Evolutionary conservation across 2,329 filamentous ascomycete genomes (phyloP), one percentile per base, ranked within the genome.

Genomic region (Tolypocladium ophioglossoides): DNA sequence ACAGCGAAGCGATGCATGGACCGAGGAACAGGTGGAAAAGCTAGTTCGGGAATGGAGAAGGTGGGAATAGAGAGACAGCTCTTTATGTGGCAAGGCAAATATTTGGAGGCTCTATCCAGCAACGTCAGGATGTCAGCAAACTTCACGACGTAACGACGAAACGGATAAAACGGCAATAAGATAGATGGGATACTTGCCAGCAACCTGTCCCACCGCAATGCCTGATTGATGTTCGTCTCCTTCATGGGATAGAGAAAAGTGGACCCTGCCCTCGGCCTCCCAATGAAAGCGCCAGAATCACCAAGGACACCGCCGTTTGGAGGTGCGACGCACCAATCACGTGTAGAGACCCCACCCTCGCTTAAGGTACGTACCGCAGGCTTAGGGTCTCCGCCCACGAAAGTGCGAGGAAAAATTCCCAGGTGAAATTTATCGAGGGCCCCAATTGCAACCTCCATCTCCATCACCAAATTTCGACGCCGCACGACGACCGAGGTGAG

Each of bases 31-130:
- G 62, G 69, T 70, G 54, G 75, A 74, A 49, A 73, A 74, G 57
- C 67, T 83, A 53, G 69, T 80, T 52, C 70, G 74, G 50, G 79
- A 86, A 60, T 82, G 83, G 75, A 75, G 73, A 63, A 75, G 72
- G 56, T 79, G 78, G 82, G 67, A 84, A 74, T 78, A 72, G 76
- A 55, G 38, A 32, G 8, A 44, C 41, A 54, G 22, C 16, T 24
- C n/a, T 38, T 30, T n/a, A 38, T 11, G 11, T 34, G 32, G 10
- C 44, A 32, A 48, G 44, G 20, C 27, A 20, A 27, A 48, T 10
- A 27, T 9, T 9, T 48, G 44, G 11, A 11, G 18, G 34, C n/a
- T 20, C 27, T 12, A 14, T 11, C 18, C 27, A 12, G 27, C 27
- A 12, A 20, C n/a, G 18, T n/a, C 8, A 32, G 14, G 18, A 48